A percentile compares a stretch with the other conserved stretches of the same genome.
Conservation (phyloP, 2,329 filamentous ascomycete genomes). For the Helotiales sp. region DNA sequence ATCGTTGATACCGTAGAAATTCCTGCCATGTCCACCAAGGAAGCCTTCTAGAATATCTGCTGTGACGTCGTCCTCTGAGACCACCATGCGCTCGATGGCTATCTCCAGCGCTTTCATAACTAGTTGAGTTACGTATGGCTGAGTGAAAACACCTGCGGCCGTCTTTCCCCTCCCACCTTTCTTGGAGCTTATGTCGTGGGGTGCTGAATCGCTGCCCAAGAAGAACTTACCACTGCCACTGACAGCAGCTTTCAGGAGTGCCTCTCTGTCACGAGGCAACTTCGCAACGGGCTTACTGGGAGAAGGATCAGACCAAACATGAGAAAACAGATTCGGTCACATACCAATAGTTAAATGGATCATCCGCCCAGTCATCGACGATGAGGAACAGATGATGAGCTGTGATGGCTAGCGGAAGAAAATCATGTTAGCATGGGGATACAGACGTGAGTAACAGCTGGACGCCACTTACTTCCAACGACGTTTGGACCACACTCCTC, state of each 20-base stretch:
- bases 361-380: conserved; percentile 70
- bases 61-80: conserved; percentile 52
- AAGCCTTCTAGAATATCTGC: conserved; percentile 56
- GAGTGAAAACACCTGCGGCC: conserved; percentile 77
- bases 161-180: conserved; percentile 49
- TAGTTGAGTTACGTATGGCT: conserved; percentile 66
- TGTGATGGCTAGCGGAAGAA: conserved; percentile 20
- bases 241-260: conserved; percentile 56
- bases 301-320: conserved; percentile 30
- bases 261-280: conserved; percentile 49
- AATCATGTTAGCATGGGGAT: no score
- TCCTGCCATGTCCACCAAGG: conserved; percentile 51
- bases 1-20: conserved; percentile 48
- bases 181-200: conserved; percentile 63
- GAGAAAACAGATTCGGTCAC: neutral
- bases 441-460: no score
- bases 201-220: conserved; percentile 61
- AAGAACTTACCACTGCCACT: conserved; percentile 68
- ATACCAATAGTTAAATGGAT: conserved; percentile 66
- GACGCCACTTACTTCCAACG: conserved; percentile 48
- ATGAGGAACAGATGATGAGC: conserved; percentile 52
- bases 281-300: conserved; percentile 52
- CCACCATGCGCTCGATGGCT: conserved; percentile 54
- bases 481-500: conserved; percentile 75
- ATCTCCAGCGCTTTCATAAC: conserved; percentile 65